Evolutionary conservation across 805 yeast genomes (phyloP).

Genomic region (Starmerella potacharoeniae): DNA sequence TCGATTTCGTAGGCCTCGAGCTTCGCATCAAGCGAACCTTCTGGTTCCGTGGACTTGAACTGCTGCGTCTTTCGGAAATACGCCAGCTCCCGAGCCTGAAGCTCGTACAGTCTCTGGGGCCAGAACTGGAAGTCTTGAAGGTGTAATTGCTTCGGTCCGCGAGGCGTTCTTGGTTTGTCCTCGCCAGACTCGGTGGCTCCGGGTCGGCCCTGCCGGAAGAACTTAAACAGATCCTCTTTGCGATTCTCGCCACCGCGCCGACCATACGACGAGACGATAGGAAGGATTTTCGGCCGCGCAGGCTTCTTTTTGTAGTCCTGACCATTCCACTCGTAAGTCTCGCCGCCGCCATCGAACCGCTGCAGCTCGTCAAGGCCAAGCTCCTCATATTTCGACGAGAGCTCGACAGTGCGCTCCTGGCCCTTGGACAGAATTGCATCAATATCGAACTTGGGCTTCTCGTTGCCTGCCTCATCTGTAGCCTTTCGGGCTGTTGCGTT

Average conservation of each 20-base stretch:
- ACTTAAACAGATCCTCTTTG: constrained; percentile 16
- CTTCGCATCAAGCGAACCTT: constrained; percentile 33
- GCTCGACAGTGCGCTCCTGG: constrained; percentile 62
- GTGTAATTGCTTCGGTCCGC: constrained; percentile 73
- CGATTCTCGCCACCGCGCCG: constrained; percentile 21
- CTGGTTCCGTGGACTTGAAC: constrained; percentile 29
- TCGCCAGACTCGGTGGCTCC: not conserved
- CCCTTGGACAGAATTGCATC: constrained; percentile 74
- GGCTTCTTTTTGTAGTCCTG: constrained; percentile 54
- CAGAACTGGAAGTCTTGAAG: constrained; percentile 86
- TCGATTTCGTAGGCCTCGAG: constrained; percentile 63
- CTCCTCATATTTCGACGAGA: constrained; percentile 72
- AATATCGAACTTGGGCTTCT: constrained; percentile 40
- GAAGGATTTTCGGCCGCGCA: constrained; percentile 28
- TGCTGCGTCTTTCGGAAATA: constrained; percentile 63
- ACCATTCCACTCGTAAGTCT: constrained; percentile 97
- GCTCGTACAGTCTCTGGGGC: constrained; percentile 60
- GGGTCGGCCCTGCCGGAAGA: constrained; percentile 18
- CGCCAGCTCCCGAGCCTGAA: constrained; percentile 72
- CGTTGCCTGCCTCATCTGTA: not conserved
- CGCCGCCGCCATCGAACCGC: constrained; percentile 68
- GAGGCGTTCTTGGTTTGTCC: constrained; percentile 43
- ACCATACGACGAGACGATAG: constrained; percentile 17
- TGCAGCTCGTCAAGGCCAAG: constrained; percentile 90
- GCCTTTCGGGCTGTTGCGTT: constrained; percentile 12